Percentiles rank a stretch among this genome's conserved stretches.
phyloP scores from a whole-genome alignment of 139 green algal species.

The Tetraselmis chui region DNA sequence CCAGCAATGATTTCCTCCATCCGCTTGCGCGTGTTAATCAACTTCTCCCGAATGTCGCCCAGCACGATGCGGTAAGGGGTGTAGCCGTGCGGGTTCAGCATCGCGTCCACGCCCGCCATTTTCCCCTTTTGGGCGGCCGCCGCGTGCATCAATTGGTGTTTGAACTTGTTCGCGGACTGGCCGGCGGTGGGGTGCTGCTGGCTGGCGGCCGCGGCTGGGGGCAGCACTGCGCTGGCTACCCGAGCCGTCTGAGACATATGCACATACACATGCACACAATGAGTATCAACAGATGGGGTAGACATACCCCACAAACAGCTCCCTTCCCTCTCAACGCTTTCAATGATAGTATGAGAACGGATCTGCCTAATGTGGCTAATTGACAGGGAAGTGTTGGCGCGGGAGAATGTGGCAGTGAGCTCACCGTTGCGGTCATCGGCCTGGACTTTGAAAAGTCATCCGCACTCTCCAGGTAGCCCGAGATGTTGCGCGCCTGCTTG shows the following conservation, averaged over 20 bases:
- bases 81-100: neutral
- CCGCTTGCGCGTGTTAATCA: conserved; percentile 73
- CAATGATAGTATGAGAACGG: no score
- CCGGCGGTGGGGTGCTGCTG: conserved; percentile 4
- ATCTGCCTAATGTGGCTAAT: no score
- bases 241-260: neutral
- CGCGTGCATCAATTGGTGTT: conserved; percentile 3
- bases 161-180: neutral
- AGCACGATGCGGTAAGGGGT: conserved; percentile 89
- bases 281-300: no score
- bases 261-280: conserved; percentile 31
- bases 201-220: neutral
- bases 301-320: no score
- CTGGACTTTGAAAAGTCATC: neutral
- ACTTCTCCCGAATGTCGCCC: conserved; percentile 70
- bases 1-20: conserved; percentile 76
- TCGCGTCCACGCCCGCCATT: conserved; percentile 1
- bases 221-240: no score
- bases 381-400: no score
- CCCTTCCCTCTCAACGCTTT: no score
- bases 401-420: no score
- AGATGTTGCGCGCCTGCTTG: neutral
- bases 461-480: neutral
- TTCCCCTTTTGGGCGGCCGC: neutral
- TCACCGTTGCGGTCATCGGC: neutral